These are phyloP conservation scores for Phoma sp. DNA, from an alignment of 2,329 filamentous ascomycete species.

Conservation along the genomic window DNA sequence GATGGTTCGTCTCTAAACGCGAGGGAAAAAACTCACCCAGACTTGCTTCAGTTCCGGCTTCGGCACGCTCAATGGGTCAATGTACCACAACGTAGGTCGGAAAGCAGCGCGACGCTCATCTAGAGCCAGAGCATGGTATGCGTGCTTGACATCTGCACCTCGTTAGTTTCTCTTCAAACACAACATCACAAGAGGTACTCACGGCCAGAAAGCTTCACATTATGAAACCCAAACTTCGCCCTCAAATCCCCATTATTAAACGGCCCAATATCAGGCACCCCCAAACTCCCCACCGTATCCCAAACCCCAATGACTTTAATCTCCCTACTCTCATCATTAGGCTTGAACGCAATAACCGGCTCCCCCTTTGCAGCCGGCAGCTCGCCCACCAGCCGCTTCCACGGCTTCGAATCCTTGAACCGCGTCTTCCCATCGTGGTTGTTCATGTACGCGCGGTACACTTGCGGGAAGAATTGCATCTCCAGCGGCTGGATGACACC, in stretches of 20 bases:
- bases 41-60: constrained; percentile 56
- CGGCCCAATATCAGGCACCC: constrained; percentile 52
- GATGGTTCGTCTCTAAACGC: too few species aligned
- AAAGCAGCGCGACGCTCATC: constrained; percentile 62
- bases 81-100: constrained; percentile 59
- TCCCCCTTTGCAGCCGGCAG: constrained; percentile 22
- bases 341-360: neutral
- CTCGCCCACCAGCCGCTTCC: constrained; percentile 35
- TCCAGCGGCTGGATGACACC: constrained; percentile 56
- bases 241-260: constrained; percentile 27
- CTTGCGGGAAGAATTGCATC: constrained; percentile 53
- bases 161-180: constrained; percentile 30
- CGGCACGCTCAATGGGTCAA: constrained; percentile 43
- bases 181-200: constrained; percentile 11
- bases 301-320: constrained; percentile 56
- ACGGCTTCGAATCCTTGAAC: constrained; percentile 37
- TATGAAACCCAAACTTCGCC: constrained; percentile 43
- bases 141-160: constrained; percentile 54
- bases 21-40: constrained; percentile 45
- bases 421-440: constrained; percentile 31
- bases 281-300: constrained; percentile 57
- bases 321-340: constrained; percentile 28
- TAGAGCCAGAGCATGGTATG: constrained; percentile 62
- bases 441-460: constrained; percentile 49
- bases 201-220: constrained; percentile 43